Base-by-base conservation (phyloP, 495 filamentous ascomycete genomes). In the Aspergillus bertholletiae region DNA sequence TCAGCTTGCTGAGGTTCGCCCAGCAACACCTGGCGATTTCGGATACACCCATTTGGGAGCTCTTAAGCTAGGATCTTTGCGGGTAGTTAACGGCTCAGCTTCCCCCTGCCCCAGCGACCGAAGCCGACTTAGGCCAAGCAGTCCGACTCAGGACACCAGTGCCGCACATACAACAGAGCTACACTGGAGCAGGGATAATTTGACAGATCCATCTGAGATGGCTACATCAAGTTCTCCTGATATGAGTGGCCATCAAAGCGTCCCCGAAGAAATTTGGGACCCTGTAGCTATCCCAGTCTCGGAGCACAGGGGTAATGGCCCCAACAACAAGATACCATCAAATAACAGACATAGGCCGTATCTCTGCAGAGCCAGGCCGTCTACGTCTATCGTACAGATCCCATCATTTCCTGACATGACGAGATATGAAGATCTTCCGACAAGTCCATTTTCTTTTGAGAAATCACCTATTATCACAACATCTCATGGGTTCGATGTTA, bases 41-140 rank as follows among this genome's bases (percentile, higher is more conserved):
- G 70, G 69, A 21, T 78, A 78, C 53, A 74, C 74, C n/a, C 74
- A 81, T 54, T 54, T 81, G 17, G 77, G 77, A 28, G 73, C 74
- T 2, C 63, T 81, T 22, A 75, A 74, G 39, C 49, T 79, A 18
- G 78, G 78, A 17, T 79, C 77, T 13, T 52, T 81, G 45, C 71
- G 76, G 13, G 73, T 81, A 3, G 78, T 79, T 2, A 81, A 81
- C 53, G 72, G 71, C 8, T 73, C 72, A 43, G 55, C 58, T 22
- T 79, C 75, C 15, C 75, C 77, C 2, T 74, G 67, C 37, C 62
- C 72, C n/a, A 72, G 70, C 37, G 67, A 74, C 21, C 70, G 67
- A 9, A 59, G 59, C 26, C 62, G 64, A 20, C 46, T 70, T 1
- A 57, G 32, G 15, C 32, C 64, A 20, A 27, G 40, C 17, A 56